Conservation (phyloP, 805 yeast species). For the Nematodospora valgi region DNA sequence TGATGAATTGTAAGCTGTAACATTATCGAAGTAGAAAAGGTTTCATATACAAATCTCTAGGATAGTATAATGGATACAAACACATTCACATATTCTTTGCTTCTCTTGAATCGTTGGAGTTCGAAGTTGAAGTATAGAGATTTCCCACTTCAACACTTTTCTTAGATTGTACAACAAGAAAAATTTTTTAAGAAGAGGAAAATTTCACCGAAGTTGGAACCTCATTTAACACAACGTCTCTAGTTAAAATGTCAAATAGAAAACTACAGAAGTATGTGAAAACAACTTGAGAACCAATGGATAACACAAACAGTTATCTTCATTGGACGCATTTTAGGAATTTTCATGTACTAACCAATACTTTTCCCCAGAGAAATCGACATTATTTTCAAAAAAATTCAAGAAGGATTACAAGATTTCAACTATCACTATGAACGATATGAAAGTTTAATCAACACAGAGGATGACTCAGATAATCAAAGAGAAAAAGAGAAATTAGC, state of each 20-base stretch:
- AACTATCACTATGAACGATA: slow-evolving; percentile 44
- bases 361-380: slow-evolving; percentile 33
- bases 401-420: slow-evolving; percentile 43
- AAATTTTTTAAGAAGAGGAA: too few relatives aligned
- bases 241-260: slow-evolving; percentile 30
- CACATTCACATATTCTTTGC: too few relatives aligned
- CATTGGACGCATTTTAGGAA: background rate
- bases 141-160: too few relatives aligned
- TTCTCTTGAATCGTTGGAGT: too few relatives aligned
- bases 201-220: too few relatives aligned
- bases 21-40: too few relatives aligned
- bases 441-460: slow-evolving; percentile 25
- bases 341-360: background rate
- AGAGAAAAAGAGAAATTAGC: slow-evolving; percentile 44
- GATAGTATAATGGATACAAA: too few relatives aligned
- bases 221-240: too few relatives aligned
- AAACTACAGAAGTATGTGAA: slow-evolving; percentile 35
- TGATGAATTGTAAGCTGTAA: slow-evolving; percentile 47
- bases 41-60: too few relatives aligned
- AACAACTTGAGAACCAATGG: background rate
- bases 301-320: background rate
- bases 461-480: slow-evolving; percentile 31
- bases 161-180: too few relatives aligned
- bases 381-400: slow-evolving; percentile 41
- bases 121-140: too few relatives aligned